A percentile compares a stretch with the other conserved stretches of the same genome.
Evolutionary conservation across 176 grass and related monocot species (phyloP).

Genomic region (Oryza meridionalis): DNA sequence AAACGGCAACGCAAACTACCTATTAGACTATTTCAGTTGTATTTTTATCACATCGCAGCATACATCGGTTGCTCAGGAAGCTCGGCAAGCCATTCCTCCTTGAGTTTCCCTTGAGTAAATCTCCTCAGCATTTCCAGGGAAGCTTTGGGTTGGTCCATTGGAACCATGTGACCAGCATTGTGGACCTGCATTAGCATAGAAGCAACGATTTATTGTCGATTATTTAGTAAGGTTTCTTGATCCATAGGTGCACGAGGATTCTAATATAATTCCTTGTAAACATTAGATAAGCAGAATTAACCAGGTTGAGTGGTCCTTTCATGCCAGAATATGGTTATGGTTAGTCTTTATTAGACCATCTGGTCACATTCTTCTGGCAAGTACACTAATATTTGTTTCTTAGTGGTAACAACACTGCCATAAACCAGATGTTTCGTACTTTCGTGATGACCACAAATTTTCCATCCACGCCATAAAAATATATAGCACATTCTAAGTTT

Average conservation of each 20-base stretch:
- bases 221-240: neutral
- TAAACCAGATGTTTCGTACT: neutral
- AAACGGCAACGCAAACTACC: conserved; percentile 5
- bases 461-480: neutral
- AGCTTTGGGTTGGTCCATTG: conserved; percentile 92
- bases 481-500: neutral
- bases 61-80: neutral
- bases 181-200: conserved; percentile 60
- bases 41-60: conserved; percentile 42
- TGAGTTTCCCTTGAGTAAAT: conserved; percentile 69
- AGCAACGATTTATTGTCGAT: neutral
- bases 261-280: conserved; percentile 8
- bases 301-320: neutral
- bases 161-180: conserved; percentile 96
- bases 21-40: neutral
- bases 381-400: neutral
- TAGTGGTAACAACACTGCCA: neutral
- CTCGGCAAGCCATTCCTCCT: conserved; percentile 21
- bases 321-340: conserved; percentile 1
- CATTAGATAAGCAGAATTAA: conserved; percentile 8
- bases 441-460: neutral
- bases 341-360: neutral
- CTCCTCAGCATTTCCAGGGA: conserved; percentile 83
- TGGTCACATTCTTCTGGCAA: neutral
- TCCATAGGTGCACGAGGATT: neutral